Conservation (phyloP, 1,284 basidiomycete species). For the Trichosporon faecale region DNA sequence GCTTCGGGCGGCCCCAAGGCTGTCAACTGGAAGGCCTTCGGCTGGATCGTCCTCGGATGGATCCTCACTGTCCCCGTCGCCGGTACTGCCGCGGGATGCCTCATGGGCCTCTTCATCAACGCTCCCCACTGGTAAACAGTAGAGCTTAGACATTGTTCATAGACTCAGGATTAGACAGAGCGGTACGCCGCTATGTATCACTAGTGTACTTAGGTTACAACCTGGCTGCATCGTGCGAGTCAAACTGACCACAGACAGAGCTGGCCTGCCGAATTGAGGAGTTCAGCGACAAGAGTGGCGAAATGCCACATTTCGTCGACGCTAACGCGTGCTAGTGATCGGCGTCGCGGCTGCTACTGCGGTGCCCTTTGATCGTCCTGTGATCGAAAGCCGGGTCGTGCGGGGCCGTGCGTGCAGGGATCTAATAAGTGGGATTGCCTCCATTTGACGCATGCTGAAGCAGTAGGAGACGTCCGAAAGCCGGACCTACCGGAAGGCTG, state of each 20-base stretch:
- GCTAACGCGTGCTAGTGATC: background rate
- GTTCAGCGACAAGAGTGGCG: no score
- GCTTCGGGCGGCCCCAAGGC: conserved; percentile 50
- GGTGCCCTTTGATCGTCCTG: background rate
- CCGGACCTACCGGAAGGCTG: no score
- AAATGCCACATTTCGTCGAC: background rate
- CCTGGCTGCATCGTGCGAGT: background rate
- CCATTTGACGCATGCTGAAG: background rate
- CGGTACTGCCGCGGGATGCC: conserved; percentile 46
- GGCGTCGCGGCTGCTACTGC: background rate
- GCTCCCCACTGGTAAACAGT: conserved; percentile 41
- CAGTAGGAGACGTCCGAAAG: background rate
- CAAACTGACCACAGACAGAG: background rate
- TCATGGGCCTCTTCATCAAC: conserved; percentile 50
- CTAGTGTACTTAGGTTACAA: conserved; percentile 3
- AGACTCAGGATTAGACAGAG: background rate
- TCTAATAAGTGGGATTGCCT: background rate
- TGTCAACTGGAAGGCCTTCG: conserved; percentile 43
- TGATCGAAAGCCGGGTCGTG: background rate
- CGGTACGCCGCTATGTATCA: background rate
- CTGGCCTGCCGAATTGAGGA: background rate
- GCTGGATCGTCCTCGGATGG: conserved; percentile 36
- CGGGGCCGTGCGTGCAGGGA: background rate
- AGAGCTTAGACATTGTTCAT: conserved; percentile 5
- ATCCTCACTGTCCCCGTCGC: conserved; percentile 52